Evolutionary conservation across 257 asterid genomes (phyloP), one percentile per base, ranked within the genome.

Genomic region (Nicotiana obtusifolia): DNA sequence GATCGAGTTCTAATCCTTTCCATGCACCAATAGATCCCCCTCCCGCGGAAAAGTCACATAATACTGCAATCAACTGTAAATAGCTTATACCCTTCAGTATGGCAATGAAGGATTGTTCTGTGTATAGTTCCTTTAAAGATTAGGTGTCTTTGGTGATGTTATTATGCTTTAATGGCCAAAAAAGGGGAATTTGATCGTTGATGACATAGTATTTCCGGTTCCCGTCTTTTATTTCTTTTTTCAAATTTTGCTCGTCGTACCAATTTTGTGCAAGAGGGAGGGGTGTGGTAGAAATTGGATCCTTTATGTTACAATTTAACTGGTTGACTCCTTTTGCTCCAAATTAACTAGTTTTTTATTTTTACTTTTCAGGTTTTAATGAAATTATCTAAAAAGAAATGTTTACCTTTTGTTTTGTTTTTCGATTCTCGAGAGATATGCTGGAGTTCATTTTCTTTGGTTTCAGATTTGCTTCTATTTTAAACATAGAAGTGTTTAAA

Each of bases 1-100:
- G 7, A 59, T 96, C 14, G 98, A 94, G 90, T 90, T 96, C 79
- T 96, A 86, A 85, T 8, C 49, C 49, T 41, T 41, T 41, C 49
- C 49, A 41, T 26, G 10, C 59, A 31, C 57, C 16, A 1, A 73
- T 13, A 14, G 49, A 24, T 20, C 16, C 24, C 54, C 69, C 64
- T 41, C 35, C 11, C 0, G 59, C 57, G 52, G 28, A 47, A 47
- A 73, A 15, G 7, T 35, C 24, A 24, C 61, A 7, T 7, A 47
- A 16, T 73, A 47, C 61, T 61, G 84, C 64, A 49, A 68, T 79
- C 53, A 35, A 17, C 52, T 81, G 82, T 84, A 81, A 61, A 84
- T 81, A 80, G 76, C 77, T 57, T 64, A 26, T 31, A 26, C 56
- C 57, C 37, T 64, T 24, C 69, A 64, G 41, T 47, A 22, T 47